Conservation (phyloP, 192 early-diverging fungal species). For the Gigaspora rosea region DNA sequence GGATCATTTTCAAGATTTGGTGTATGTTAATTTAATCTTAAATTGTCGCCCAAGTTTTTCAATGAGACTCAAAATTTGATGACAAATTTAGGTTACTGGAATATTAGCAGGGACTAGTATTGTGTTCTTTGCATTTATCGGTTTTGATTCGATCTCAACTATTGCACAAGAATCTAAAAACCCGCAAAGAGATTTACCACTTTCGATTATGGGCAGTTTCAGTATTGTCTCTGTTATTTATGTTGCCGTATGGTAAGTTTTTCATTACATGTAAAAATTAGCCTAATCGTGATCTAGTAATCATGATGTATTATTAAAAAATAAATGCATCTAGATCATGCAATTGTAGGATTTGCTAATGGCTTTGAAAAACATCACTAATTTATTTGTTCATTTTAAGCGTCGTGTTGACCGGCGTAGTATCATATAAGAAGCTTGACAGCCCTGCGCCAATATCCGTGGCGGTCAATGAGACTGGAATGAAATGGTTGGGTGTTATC, state of each 20-base stretch:
- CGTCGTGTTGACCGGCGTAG: conserved; percentile 72
- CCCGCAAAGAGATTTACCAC: conserved; percentile 79
- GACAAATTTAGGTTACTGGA: conserved; percentile 40
- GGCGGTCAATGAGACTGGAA: conserved; percentile 42
- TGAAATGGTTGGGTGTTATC: conserved; percentile 72
- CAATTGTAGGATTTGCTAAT: not conserved
- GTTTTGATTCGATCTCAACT: conserved; percentile 88
- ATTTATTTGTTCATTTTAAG: conserved; percentile 27
- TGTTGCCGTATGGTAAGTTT: conserved; percentile 56
- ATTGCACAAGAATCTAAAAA: conserved; percentile 80
- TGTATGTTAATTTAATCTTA: conserved; percentile 6
- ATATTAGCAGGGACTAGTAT: conserved; percentile 71
- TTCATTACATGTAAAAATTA: too few relatives aligned
- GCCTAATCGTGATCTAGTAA: too few relatives aligned
- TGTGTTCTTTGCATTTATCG: conserved; percentile 84
- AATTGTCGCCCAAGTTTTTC: too few relatives aligned
- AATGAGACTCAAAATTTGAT: too few relatives aligned
- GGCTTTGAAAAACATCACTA: not conserved
- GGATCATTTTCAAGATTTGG: conserved; percentile 65
- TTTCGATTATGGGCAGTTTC: conserved; percentile 82
- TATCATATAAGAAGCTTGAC: conserved; percentile 55
- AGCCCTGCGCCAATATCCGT: conserved; percentile 57
- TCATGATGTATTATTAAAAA: too few relatives aligned
- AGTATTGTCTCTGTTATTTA: conserved; percentile 80
- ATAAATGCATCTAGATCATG: too few relatives aligned